phyloP scores from a whole-genome alignment of 345 rosid species.

The thale cress (Arabidopsis thaliana) region TAIR10.1 NC_003074.8:19274001-19274500 shows the following conservation, averaged over 20 bases:
- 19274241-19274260: slow-evolving; percentile 29
- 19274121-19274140: slow-evolving; percentile 11
- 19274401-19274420: neutral
- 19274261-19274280: slow-evolving; percentile 25
- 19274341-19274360: slow-evolving; percentile 34
- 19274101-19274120: slow-evolving; percentile 35
- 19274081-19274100: slow-evolving; percentile 42
- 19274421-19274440: slow-evolving; percentile 11
- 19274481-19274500: slow-evolving; percentile 44
- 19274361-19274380: slow-evolving; percentile 34
- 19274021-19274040: slow-evolving; percentile 43
- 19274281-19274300: slow-evolving; percentile 46
- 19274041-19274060: slow-evolving; percentile 21
- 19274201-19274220: slow-evolving; percentile 5
- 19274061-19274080: slow-evolving; percentile 35
- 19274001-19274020: slow-evolving; percentile 44
- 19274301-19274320: slow-evolving; percentile 3
- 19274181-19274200: slow-evolving; percentile 33
- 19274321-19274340: slow-evolving; percentile 37
- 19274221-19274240: slow-evolving; percentile 31
- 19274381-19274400: slow-evolving; percentile 25
- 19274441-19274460: slow-evolving; percentile 9
- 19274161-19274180: slow-evolving; percentile 17
- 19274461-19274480: slow-evolving; percentile 37
- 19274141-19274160: too few relatives aligned